Base-by-base conservation (phyloP, 2,329 filamentous ascomycete species). In the Talaromyces sp. region DNA sequence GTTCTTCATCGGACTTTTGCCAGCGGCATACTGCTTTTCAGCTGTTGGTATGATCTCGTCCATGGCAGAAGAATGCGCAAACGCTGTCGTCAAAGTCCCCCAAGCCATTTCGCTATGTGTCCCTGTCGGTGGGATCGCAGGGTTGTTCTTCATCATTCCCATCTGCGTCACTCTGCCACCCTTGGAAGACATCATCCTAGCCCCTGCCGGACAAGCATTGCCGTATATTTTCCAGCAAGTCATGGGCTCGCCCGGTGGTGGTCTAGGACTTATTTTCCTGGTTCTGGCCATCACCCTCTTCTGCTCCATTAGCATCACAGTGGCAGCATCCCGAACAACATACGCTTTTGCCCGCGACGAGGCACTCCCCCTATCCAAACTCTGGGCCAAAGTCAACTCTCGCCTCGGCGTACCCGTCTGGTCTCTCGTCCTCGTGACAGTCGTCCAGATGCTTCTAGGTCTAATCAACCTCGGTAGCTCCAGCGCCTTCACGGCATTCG, bases 1-100 rank as follows among this genome's bases (percentile, higher is more conserved):
- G 0, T 88, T 88, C 74, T 87, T 86, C 74, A 87, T 89, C 66
- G 86, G 86, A 25, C 79, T 88, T 10, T 76, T 89, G 2, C 86
- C 86, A 1, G 80, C 84, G 0, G 84, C 85, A 8, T 87, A 86
- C 69, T 84, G 81, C 67, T 87, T 87, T 69, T 83, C 83, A 0
- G 86, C 85, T 2, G 79, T 88, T 27, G 86, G 86, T 2, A 88
- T 88, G 86, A 84, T 88, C 63, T 81, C 84, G 0, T 83, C 83
- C 9, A 88, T 88, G 86, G 85, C 85, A 1, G 86, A 88, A 74
- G 86, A 88, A 73, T 85, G 83, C 43, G 73, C 78, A 8, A 79
- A 86, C 60, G 84, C 86, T 1, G 79, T 82, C 4, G 67, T 82
- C 25, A 84, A 84, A 69, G 75, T 87, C 0, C 84, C 85, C 0